Base-by-base conservation (phyloP, 116 monocot species). In the Dioscorea cayenensis region DNA sequence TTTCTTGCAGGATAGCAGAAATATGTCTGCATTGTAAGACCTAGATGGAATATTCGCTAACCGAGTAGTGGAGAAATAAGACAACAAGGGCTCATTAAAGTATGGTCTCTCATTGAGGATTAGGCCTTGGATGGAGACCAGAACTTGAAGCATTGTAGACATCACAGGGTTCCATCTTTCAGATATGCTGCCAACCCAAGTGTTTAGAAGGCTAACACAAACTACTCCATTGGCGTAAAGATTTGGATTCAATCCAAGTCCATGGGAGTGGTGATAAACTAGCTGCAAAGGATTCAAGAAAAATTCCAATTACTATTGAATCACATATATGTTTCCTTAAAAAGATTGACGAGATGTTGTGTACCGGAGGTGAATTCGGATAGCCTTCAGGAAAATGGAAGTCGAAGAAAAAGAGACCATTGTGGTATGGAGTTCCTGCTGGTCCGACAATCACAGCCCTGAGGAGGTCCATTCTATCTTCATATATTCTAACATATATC, bases 331-430 rank as follows among this genome's bases (percentile, higher is more conserved):
- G 32, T 32, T 32, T 32, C 2, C 32, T 32, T 32, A 3, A 32
- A 32, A 32, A 32, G 32, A 32, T 32, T 32, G 32, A 21, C 14
- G 17, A 35, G 32, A 32, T 32, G 32, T 32, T 14, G 36, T 62
- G 61, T 78, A 83, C 83, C 32, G 83, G 83, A 67, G 83, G 83
- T 27, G 37, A 16, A 43, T 55, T 19, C 14, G 83, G 83, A 83
- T 79, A 83, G 18, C 64, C 58, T 6, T 28, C 10, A 52, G 83
- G 78, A 79, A 75, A 83, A 8, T 67, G 25, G 14, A 76, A 59
- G 50, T 83, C 83, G 71, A 83, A 83, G 76, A 83, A 83, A 63
- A 83, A 79, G 20, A 83, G 78, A 28, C 79, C 79, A 63, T 79
- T 75, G 43, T 83, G 79, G 51, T 83, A 83, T 17, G 83, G 83